Percentiles rank a stretch among this genome's conserved stretches.
These are phyloP conservation scores for Chaetoceros muelleri DNA, from an alignment of 108 stramenopile species.

Conservation along the genomic window DNA sequence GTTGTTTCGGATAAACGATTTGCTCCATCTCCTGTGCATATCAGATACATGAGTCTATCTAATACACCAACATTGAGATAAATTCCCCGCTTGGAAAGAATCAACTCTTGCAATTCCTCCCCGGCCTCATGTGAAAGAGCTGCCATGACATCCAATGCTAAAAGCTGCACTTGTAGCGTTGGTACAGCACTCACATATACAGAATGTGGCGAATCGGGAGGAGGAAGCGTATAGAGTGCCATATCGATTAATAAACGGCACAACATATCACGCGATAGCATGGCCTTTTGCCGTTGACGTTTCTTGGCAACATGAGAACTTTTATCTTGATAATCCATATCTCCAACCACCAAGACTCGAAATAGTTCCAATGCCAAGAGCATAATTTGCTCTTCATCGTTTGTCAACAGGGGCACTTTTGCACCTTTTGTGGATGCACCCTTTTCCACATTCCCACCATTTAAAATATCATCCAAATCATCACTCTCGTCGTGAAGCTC, in stretches of 20 bases:
- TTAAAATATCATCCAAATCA: constrained; percentile 61
- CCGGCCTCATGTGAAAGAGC: constrained; percentile 20
- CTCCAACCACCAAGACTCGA: background rate
- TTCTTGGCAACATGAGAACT: constrained; percentile 7
- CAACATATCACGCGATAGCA: constrained; percentile 38
- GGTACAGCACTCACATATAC: constrained; percentile 46
- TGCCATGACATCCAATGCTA: constrained; percentile 47
- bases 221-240: constrained; percentile 39
- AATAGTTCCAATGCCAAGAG: constrained; percentile 35
- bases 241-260: constrained; percentile 47
- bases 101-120: constrained; percentile 13
- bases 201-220: constrained; percentile 22
- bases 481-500: constrained; percentile 28
- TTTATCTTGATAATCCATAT: background rate
- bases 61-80: constrained; percentile 31
- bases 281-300: constrained; percentile 26
- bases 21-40: constrained; percentile 54
- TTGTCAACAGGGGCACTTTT: constrained; percentile 16
- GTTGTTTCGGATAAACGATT: constrained; percentile 5
- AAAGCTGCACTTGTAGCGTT: constrained; percentile 39
- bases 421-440: background rate
- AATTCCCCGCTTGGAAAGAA: background rate
- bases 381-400: constrained; percentile 34
- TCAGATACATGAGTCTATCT: constrained; percentile 58
- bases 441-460: constrained; percentile 9